Evolutionary conservation across 768 basidiomycete species (phyloP).

Genomic region (Pilatotrama ljubarskyi): DNA sequence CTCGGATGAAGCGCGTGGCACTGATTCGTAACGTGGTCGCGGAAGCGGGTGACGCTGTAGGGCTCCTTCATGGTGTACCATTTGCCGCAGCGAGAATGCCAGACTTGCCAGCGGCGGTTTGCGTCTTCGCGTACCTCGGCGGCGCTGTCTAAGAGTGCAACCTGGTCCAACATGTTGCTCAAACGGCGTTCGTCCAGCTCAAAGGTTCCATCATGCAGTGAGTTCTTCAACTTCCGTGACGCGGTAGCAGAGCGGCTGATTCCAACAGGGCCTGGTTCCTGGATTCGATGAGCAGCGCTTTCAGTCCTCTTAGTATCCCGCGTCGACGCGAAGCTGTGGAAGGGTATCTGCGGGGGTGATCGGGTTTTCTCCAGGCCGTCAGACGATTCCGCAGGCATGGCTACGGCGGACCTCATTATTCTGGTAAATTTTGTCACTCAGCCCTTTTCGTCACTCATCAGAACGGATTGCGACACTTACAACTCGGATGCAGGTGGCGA

Average conservation of each 20-base stretch:
- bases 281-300: background rate
- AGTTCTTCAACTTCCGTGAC: background rate
- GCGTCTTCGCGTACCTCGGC: background rate
- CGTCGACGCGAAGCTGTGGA: too few species aligned
- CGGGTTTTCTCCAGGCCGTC: too few species aligned
- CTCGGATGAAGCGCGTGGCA: too few species aligned
- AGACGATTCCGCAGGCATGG: too few species aligned
- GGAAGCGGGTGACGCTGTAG: background rate
- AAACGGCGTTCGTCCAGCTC: background rate
- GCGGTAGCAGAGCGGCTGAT: background rate
- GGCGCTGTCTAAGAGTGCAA: background rate
- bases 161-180: background rate
- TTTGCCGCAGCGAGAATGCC: constrained; percentile 10
- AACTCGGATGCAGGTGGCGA: too few species aligned
- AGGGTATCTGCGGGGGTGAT: too few species aligned
- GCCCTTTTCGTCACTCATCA: too few species aligned
- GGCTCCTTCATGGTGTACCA: constrained; percentile 9
- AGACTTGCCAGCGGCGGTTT: constrained; percentile 17
- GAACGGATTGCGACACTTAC: too few species aligned
- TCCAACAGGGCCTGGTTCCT: background rate
- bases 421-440: too few species aligned
- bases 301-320: too few species aligned
- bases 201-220: background rate
- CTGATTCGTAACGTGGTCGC: background rate
- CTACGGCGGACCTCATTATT: too few species aligned